Evolutionary conservation across 176 grass and related monocot species (phyloP).

Genomic region (Sorghum bicolor): Sorghum_bicolor_NCBIv3 NC_012879.2:50265501-50266000

Average conservation of each 20-base stretch:
- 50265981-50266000: conserved; percentile 62
- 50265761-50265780: conserved; percentile 89
- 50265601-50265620: background rate
- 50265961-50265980: conserved; percentile 64
- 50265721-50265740: conserved; percentile 99
- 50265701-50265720: conserved; percentile 93
- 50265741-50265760: conserved; percentile 85
- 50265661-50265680: conserved; percentile 99
- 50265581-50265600: background rate
- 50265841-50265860: conserved; percentile 99
- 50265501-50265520: conserved; percentile 7
- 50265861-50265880: conserved; percentile 96
- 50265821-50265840: conserved; percentile 84
- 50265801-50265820: conserved; percentile 84
- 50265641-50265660: conserved; percentile 58
- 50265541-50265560: background rate
- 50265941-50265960: conserved; percentile 95
- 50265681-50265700: conserved; percentile 94
- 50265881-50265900: conserved; percentile 98
- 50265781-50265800: conserved; percentile 61
- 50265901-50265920: conserved; percentile 97
- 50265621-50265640: conserved; percentile 20
- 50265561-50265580: background rate
- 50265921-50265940: conserved; percentile 86
- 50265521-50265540: background rate